Evolutionary conservation across 2,329 filamentous ascomycete genomes (phyloP), one percentile per base, ranked within the genome.

Genomic region (Ceratocystiopsis brevicomis): DNA sequence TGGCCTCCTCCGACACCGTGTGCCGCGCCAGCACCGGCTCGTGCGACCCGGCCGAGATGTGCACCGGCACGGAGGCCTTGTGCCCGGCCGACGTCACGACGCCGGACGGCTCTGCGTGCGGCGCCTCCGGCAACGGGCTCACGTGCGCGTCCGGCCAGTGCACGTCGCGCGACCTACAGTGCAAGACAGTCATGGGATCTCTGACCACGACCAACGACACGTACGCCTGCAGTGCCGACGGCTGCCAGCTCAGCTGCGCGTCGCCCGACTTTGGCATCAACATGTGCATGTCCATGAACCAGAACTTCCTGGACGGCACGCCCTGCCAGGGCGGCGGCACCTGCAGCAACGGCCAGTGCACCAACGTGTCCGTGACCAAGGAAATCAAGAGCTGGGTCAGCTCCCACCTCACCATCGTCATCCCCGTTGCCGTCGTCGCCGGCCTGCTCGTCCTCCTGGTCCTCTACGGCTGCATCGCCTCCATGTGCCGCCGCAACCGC

Each of bases 291-390:
- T 71, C 71, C 18, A 73, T 92, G 62, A 78, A 83, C 57, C 86
- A 95, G 57, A 90, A 92, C 61, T 96, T 93, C 61, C 66, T 96
- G 30, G 90, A 98, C 56, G 90, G 90, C 16, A 96, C 90, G 1
- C 64, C 72, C 1, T 98, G 90, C 57, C 70, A 76, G 42, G 81
- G 80, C 16, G 83, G 84, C 44, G 90, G 90, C 8, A 68, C 65
- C 45, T 98, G 90, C 59, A 57, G 59, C 42, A 88, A 87, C 53
- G 90, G 90, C 38, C 63, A 68, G 51, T 98, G 90, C 61, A 60
- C 70, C 52, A 87, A 84, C 48, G 66, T 74, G 34, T 78, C 73
- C 25, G 69, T 82, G 2, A 68, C 68, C 52, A 78, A 76, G 48
- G 77, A 86, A 60, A 77, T 92, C 49, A 66, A 64, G 43, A 69